Base-by-base conservation (phyloP, 2,329 filamentous ascomycete genomes). In the Nemania abortiva region DNA sequence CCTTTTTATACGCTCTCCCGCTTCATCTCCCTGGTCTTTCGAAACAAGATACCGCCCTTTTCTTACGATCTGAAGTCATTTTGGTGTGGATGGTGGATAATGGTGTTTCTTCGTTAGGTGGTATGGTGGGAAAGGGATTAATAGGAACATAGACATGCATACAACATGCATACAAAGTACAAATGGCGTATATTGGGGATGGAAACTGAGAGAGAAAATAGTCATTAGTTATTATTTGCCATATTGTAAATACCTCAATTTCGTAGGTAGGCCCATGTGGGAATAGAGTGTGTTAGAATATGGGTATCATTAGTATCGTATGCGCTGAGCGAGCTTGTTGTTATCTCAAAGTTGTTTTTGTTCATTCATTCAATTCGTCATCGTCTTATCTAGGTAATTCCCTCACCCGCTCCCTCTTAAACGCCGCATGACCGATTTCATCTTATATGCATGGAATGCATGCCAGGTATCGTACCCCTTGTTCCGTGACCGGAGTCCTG, bases 191-290 rank as follows among this genome's bases (percentile, higher is more conserved):
- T 29, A 42, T 42, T 52, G 47, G 11, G 34, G 58, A 61, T 13
- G 24, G 18, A 42, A n/a, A 13, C 27, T 15, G 39, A 42, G 27
- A 61, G 22, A 61, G 22, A 7, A 42, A 52, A 18, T 52, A 61
- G 22, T 15, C 10, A 61, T n/a, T 61, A 50, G n/a, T 42, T 11
- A 53, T 53, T 29, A 42, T 22, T 20, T 11, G 10, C 22, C 47
- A 49, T 42, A 15, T 37, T 61, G 47, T 61, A 61, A 53, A 42
- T 53, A 42, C 9, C 34, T 42, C 57, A 24, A n/a, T 7, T 11
- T 6, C 50, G 20, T 18, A 52, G 6, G 15, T 52, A 39, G 45
- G 13, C 39, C 39, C 39, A 11, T 11, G 9, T 9, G 39, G 18
- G 11, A 42, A 42, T 11, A 42, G 11, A 42, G 34, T 37, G 34